phyloP scores from a whole-genome alignment of 495 filamentous ascomycete genomes.

The Terfezia claveryi region DNA sequence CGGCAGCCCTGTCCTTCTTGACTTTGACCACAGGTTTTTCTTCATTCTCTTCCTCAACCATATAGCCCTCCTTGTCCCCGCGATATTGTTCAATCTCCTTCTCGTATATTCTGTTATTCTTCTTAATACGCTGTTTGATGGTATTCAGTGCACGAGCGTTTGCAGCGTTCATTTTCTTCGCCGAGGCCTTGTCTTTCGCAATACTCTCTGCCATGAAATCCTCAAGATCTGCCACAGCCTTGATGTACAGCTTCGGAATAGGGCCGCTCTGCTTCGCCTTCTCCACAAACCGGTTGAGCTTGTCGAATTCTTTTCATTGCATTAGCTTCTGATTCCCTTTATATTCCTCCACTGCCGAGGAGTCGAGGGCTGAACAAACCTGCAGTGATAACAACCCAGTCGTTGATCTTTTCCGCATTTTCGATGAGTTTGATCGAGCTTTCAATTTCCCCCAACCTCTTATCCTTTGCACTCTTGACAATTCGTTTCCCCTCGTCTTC shows the following conservation, averaged over 20 bases:
- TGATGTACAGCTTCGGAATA: constrained; percentile 74
- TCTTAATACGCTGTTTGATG: constrained; percentile 90
- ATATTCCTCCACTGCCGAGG: background rate
- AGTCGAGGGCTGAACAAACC: constrained; percentile 31
- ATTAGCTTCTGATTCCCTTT: background rate
- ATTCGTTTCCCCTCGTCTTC: constrained; percentile 63
- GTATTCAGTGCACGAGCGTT: constrained; percentile 86
- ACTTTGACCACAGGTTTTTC: constrained; percentile 23
- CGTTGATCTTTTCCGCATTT: constrained; percentile 89
- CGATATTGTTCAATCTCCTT: constrained; percentile 71
- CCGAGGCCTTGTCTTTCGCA: constrained; percentile 72
- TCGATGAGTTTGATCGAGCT: constrained; percentile 70
- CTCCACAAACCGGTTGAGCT: constrained; percentile 72
- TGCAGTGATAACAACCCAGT: constrained; percentile 81
- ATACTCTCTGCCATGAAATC: constrained; percentile 87
- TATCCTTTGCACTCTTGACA: constrained; percentile 94
- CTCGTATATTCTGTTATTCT: constrained; percentile 90
- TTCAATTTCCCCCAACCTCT: constrained; percentile 84
- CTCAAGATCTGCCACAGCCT: constrained; percentile 80
- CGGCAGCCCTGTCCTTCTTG: constrained; percentile 29
- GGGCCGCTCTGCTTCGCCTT: constrained; percentile 57
- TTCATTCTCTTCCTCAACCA: constrained; percentile 61
- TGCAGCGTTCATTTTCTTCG: constrained; percentile 96
- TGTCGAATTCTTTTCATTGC: constrained; percentile 60
- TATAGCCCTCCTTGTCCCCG: constrained; percentile 61